These are phyloP conservation scores for Lojkania enalia DNA, from an alignment of 2,329 filamentous ascomycete genomes.

Conservation along the genomic window DNA sequence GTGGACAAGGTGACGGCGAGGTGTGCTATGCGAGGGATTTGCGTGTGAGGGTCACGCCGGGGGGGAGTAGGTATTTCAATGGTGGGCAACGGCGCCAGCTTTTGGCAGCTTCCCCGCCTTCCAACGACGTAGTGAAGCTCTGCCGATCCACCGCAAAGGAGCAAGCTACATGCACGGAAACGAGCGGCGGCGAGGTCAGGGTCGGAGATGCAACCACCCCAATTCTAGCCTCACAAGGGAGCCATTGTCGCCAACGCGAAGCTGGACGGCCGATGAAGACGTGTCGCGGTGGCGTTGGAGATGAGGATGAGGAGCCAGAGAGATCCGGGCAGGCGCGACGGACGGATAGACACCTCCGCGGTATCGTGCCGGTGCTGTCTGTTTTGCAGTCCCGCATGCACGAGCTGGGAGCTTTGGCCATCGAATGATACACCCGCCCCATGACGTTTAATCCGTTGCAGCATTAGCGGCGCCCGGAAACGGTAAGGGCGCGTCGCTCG, in stretches of 20 bases:
- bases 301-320: not conserved
- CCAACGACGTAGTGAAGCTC: constrained; percentile 12
- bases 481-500: no score
- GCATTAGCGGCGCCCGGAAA: no score
- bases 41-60: not conserved
- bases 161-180: constrained; percentile 2
- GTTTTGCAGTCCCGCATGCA: not conserved
- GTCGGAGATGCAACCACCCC: not conserved
- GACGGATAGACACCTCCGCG: not conserved
- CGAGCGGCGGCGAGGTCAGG: constrained; percentile 7
- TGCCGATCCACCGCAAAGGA: constrained; percentile 12
- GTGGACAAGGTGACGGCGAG: constrained; percentile 6
- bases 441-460: no score
- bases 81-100: not conserved
- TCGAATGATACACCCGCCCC: no score
- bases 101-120: constrained; percentile 13
- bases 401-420: not conserved
- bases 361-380: no score
- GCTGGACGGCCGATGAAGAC: constrained; percentile 1
- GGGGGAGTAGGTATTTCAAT: not conserved
- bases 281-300: no score
- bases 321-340: not conserved
- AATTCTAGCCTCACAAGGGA: constrained; percentile 7
- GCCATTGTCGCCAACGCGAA: constrained; percentile 3
- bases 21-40: not conserved